Conservation (phyloP, 768 basidiomycete genomes). For the Psilocybe cubensis region DNA sequence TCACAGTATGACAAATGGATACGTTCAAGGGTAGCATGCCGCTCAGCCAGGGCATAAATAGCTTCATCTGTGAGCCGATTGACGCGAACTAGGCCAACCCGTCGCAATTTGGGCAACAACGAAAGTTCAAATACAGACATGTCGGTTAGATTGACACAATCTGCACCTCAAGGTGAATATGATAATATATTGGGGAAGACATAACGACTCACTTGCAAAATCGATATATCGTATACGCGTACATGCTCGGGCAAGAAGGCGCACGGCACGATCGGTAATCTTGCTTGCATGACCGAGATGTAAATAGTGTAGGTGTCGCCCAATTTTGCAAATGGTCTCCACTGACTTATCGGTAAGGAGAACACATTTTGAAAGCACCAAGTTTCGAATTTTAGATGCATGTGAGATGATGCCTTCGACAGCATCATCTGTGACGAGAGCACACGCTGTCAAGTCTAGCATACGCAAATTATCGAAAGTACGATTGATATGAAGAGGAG, state of each 20-base stretch:
- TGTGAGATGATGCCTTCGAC: conserved; percentile 82
- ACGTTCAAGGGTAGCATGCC: conserved; percentile 87
- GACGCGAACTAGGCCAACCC: conserved; percentile 94
- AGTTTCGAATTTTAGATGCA: conserved; percentile 82
- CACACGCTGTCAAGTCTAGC: conserved; percentile 90
- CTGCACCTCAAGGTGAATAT: conserved; percentile 38
- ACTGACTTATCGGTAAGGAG: conserved; percentile 82
- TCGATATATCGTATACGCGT: conserved; percentile 94
- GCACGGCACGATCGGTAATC: conserved; percentile 90
- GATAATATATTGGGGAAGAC: not conserved
- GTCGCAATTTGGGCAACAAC: conserved; percentile 83
- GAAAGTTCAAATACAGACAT: conserved; percentile 94
- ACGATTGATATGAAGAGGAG: conserved; percentile 67
- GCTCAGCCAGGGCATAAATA: conserved; percentile 84
- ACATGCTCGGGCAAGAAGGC: conserved; percentile 81
- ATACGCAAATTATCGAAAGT: conserved; percentile 87
- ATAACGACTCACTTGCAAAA: conserved; percentile 78
- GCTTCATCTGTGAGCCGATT: conserved; percentile 93
- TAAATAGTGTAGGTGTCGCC: conserved; percentile 92
- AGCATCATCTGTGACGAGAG: conserved; percentile 79
- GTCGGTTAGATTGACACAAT: conserved; percentile 88
- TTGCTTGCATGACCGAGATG: conserved; percentile 91
- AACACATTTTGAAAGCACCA: conserved; percentile 86
- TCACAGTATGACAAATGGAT: conserved; percentile 98
- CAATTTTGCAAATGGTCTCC: conserved; percentile 82